Conservation (phyloP, 192 early-diverging fungal species). For the Linnemannia exigua region DNA sequence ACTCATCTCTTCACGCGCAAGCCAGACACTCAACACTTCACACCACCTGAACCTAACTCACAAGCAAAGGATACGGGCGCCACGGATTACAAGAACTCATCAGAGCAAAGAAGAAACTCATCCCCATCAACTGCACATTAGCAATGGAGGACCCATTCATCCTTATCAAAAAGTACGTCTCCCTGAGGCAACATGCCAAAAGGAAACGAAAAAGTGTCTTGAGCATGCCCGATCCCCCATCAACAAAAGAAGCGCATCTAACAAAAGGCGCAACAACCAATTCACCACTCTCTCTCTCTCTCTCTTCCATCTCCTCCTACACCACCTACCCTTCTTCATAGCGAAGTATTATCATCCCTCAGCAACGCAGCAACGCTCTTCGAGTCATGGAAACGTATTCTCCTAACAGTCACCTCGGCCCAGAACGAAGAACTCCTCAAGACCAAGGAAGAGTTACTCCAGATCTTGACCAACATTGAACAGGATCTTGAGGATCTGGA, state of each 20-base stretch:
- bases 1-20: no score
- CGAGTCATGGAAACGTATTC: conserved; percentile 68
- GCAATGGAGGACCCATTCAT: conserved; percentile 57
- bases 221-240: neutral
- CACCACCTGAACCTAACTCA: no score
- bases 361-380: conserved; percentile 59
- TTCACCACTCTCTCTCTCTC: neutral
- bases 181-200: neutral
- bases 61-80: no score
- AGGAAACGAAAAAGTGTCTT: neutral
- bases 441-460: conserved; percentile 66
- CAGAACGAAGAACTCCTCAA: conserved; percentile 68
- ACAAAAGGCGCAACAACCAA: neutral
- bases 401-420: conserved; percentile 65
- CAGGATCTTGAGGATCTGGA: conserved; percentile 69
- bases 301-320: neutral
- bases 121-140: neutral
- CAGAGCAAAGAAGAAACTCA: no score
- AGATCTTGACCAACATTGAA: conserved; percentile 56
- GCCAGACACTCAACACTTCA: no score
- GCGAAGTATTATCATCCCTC: conserved; percentile 62
- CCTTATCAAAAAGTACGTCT: conserved; percentile 55
- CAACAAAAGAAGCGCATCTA: neutral
- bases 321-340: conserved; percentile 16
- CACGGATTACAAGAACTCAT: no score